Conservation (phyloP, 2,329 filamentous ascomycete genomes). For the Graphilbum fragrans region DNA sequence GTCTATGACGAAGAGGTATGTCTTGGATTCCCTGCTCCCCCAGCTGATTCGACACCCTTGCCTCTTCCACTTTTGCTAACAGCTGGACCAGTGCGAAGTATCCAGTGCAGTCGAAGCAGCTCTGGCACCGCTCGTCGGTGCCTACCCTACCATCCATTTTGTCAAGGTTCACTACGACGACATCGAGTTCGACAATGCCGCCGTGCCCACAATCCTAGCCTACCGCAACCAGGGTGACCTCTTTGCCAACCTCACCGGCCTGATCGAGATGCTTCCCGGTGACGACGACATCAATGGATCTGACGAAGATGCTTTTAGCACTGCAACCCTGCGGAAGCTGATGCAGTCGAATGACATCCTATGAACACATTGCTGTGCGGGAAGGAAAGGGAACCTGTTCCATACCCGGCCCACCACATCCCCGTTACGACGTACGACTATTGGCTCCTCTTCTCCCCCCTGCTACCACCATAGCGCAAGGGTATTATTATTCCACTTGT, state of each 20-base stretch:
- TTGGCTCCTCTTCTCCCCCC: no score
- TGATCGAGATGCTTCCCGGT: slow-evolving; percentile 75
- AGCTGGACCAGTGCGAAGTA: slow-evolving; percentile 52
- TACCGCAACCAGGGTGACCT: slow-evolving; percentile 83
- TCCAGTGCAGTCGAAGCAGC: slow-evolving; percentile 70
- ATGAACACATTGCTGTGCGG: no score
- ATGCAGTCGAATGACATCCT: slow-evolving; percentile 41
- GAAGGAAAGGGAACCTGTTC: no score
- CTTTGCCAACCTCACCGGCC: slow-evolving; percentile 77
- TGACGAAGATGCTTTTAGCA: slow-evolving; percentile 48
- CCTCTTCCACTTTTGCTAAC: slow-evolving; percentile 10
- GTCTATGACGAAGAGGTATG: slow-evolving; percentile 78
- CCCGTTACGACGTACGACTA: no score
- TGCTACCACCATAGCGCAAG: no score
- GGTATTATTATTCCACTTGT: no score
- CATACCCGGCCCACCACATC: no score
- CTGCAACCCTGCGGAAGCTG: slow-evolving; percentile 37
- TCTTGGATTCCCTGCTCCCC: slow-evolving; percentile 10
- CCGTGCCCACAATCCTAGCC: slow-evolving; percentile 76
- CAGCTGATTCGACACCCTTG: background rate
- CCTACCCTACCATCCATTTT: slow-evolving; percentile 65
- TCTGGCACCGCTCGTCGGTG: slow-evolving; percentile 59
- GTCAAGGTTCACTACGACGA: slow-evolving; percentile 85
- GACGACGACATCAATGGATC: slow-evolving; percentile 28
- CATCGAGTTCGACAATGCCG: slow-evolving; percentile 85